Base-by-base conservation (phyloP, 805 yeast genomes). In the Priceomyces haplophilus region DNA sequence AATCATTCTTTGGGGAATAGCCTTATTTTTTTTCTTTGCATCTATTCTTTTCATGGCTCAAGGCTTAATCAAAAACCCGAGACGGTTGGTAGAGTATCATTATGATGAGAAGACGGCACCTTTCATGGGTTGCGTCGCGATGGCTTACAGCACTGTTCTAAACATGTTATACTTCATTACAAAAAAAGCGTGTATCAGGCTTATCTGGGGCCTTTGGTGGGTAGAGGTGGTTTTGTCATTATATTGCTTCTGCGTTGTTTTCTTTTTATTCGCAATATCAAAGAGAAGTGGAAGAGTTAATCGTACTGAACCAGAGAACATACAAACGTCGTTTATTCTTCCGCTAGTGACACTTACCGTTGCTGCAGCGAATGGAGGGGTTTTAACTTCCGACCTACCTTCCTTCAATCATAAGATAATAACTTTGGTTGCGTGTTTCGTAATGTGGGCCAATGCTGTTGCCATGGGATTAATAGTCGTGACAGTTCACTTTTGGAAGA, bases 271-370 rank as follows among this genome's bases (percentile, higher is more conserved):
- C 27, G 71, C 80, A 56, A 63, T 59, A 34, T 63, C 61, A 51
- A 69, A 54, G 51, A 57, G 47, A 49, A 56, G 67, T n/a, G 50
- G 60, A 0, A 62, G 65, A 4, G 29, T 44, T 17, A 53, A 54
- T 40, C 38, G 37, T 18, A 27, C 53, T 16, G 53, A 52, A 7
- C 54, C 56, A 13, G 21, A 55, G 15, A 59, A 69, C 19, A 55
- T 88, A 37, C 77, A 76, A 50, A 75, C 87, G 18, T 72, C 83
- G 2, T 60, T 85, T 3, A 59, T 89, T 17, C 65, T 89, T 40
- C 93, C 95, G 0, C 74, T 86, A n/a, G 91, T 89, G 15, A 76
- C 96, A 0, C 62, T 86, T 21, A 85, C 88, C 1, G 96, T 89
- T 43, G 78, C 80, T 3, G 73, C 89, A 0, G 77, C 95, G 0